A percentile compares a stretch with the other conserved stretches of the same genome.
Conservation (phyloP, 148 eudicot species). For the Nepenthes gracilis region DNA sequence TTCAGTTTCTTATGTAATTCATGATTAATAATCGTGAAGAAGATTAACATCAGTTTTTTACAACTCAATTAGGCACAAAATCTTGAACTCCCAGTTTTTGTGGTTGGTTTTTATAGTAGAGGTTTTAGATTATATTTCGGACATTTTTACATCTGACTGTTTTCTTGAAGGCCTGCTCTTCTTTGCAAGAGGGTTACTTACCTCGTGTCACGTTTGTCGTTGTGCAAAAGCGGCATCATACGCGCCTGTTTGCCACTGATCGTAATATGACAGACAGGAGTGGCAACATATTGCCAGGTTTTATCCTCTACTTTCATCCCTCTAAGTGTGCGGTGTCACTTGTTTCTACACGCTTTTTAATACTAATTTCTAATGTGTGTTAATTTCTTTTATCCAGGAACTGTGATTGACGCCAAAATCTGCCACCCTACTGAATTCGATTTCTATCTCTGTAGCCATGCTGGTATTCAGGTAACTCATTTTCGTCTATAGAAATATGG, state of each 20-base stretch:
- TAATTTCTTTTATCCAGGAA: slow-evolving; percentile 25
- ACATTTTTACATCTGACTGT: neutral
- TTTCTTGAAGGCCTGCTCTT: slow-evolving; percentile 48
- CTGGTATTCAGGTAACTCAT: slow-evolving; percentile 62
- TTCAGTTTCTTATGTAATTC: no score
- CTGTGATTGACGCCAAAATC: slow-evolving; percentile 47
- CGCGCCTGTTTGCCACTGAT: slow-evolving; percentile 66
- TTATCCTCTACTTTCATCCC: neutral
- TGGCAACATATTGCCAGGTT: slow-evolving; percentile 90
- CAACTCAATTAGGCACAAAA: no score
- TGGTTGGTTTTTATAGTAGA: no score
- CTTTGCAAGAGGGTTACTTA: slow-evolving; percentile 42
- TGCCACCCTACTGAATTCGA: slow-evolving; percentile 61
- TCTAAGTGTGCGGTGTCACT: neutral
- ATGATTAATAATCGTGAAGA: no score
- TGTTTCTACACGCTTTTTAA: neutral
- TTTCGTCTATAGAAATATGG: neutral
- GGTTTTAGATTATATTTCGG: no score
- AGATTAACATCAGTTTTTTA: no score
- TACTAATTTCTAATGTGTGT: neutral
- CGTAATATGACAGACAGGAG: slow-evolving; percentile 43
- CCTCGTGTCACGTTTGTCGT: slow-evolving; percentile 79
- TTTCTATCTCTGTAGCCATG: slow-evolving; percentile 63
- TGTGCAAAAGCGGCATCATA: slow-evolving; percentile 91
- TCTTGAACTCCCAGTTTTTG: no score